phyloP scores from a whole-genome alignment of 2,329 filamentous ascomycete species.

The Alternaria atra region DNA sequence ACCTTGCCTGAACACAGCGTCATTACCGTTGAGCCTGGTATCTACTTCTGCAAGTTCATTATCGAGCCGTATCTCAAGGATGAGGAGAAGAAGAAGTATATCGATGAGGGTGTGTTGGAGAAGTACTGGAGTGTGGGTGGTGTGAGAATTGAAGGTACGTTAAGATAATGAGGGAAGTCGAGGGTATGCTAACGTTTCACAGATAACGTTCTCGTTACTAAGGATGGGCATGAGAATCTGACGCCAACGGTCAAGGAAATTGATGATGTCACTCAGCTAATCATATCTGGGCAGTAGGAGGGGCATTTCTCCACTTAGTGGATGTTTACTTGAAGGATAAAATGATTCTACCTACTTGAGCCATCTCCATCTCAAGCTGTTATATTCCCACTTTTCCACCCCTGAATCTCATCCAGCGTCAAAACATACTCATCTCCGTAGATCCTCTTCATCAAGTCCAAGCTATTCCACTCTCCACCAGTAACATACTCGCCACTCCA shows the following conservation, averaged over 20 bases:
- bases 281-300: constrained; percentile 1
- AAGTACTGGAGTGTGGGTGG: constrained; percentile 82
- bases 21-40: constrained; percentile 93
- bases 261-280: constrained; percentile 70
- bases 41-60: constrained; percentile 79
- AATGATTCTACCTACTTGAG: not conserved
- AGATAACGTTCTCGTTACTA: constrained; percentile 84
- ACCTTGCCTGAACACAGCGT: constrained; percentile 79
- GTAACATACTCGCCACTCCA: constrained; percentile 59
- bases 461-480: constrained; percentile 53
- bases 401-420: constrained; percentile 41
- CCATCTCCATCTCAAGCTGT: not conserved
- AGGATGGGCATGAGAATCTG: constrained; percentile 82
- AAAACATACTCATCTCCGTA: constrained; percentile 40
- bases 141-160: constrained; percentile 78
- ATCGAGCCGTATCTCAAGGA: constrained; percentile 74
- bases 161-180: not conserved
- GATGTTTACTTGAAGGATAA: not conserved
- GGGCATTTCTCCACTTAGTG: too few relatives aligned
- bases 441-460: constrained; percentile 53
- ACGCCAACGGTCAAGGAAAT: constrained; percentile 79
- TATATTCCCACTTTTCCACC: constrained; percentile 21
- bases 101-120: constrained; percentile 71
- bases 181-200: constrained; percentile 13
- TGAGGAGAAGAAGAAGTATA: constrained; percentile 67